These are phyloP conservation scores for Naematelia encephala DNA, from an alignment of 768 basidiomycete genomes.

Conservation along the genomic window DNA sequence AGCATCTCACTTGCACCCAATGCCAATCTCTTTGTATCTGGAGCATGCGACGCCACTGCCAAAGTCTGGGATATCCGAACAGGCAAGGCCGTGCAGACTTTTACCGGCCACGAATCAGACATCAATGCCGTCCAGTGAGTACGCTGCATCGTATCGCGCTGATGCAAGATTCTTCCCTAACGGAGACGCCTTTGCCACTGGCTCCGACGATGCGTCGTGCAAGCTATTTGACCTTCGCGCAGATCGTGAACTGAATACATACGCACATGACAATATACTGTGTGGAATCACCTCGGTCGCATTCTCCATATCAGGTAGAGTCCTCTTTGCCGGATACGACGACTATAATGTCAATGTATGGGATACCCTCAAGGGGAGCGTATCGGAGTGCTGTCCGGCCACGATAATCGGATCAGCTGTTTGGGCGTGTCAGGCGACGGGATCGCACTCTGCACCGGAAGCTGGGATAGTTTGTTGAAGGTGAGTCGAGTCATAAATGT, in stretches of 20 bases:
- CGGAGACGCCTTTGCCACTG: slow-evolving; percentile 97
- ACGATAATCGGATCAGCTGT: slow-evolving; percentile 97
- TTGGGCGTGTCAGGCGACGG: slow-evolving; percentile 93
- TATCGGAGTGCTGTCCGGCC: slow-evolving; percentile 93
- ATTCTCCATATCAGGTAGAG: slow-evolving; percentile 95
- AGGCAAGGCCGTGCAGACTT: slow-evolving; percentile 96
- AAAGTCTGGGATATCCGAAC: slow-evolving; percentile 99
- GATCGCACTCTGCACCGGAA: slow-evolving; percentile 97
- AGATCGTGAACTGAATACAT: slow-evolving; percentile 92
- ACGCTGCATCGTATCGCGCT: neutral
- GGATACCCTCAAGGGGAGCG: slow-evolving; percentile 98
- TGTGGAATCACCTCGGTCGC: slow-evolving; percentile 99
- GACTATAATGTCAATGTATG: slow-evolving; percentile 99
- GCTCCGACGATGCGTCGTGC: slow-evolving; percentile 98
- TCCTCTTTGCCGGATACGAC: slow-evolving; percentile 97
- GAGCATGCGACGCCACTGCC: slow-evolving; percentile 96
- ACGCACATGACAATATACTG: slow-evolving; percentile 97
- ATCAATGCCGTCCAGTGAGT: slow-evolving; percentile 97
- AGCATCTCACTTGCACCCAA: slow-evolving; percentile 93
- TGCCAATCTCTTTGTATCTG: slow-evolving; percentile 95
- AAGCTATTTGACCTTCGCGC: slow-evolving; percentile 96
- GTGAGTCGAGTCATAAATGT: slow-evolving; percentile 55
- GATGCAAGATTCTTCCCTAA: slow-evolving; percentile 90
- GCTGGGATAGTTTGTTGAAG: slow-evolving; percentile 96
- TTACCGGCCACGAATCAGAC: slow-evolving; percentile 96